phyloP scores from a whole-genome alignment of 2,329 filamentous ascomycete genomes.

The Sclerotinia spermophila region DNA sequence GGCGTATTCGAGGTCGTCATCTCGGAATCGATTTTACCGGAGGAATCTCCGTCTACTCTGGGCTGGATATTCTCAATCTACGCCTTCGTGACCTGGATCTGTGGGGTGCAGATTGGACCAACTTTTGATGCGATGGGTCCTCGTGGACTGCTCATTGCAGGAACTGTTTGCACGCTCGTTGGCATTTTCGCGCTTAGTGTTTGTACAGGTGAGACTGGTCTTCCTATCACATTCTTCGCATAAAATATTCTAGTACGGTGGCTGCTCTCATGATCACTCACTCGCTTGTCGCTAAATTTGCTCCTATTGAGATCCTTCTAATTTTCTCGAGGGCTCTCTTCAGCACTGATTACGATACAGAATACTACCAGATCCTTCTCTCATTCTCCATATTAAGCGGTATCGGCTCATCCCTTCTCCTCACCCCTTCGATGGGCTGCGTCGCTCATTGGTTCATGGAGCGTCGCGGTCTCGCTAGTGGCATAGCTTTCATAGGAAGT shows the following conservation, averaged over 20 bases:
- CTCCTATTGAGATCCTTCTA: background rate
- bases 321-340: background rate
- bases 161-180: slow-evolving; percentile 20
- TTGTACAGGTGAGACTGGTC: slow-evolving; percentile 17
- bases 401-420: slow-evolving; percentile 71
- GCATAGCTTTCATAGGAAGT: slow-evolving; percentile 75
- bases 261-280: background rate
- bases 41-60: slow-evolving; percentile 49
- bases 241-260: background rate
- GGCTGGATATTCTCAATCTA: slow-evolving; percentile 56
- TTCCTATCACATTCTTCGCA: background rate
- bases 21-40: slow-evolving; percentile 59
- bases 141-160: slow-evolving; percentile 39
- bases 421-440: slow-evolving; percentile 69
- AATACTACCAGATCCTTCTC: slow-evolving; percentile 66
- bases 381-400: slow-evolving; percentile 74
- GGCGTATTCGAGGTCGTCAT: slow-evolving; percentile 61
- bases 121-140: slow-evolving; percentile 32
- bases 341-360: slow-evolving; percentile 15
- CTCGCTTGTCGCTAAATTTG: background rate
- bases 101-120: slow-evolving; percentile 26
- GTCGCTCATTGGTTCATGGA: slow-evolving; percentile 78
- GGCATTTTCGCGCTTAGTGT: slow-evolving; percentile 21
- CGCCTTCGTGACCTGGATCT: slow-evolving; percentile 38
- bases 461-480: slow-evolving; percentile 76